Percentiles rank a stretch among this genome's conserved stretches.
Evolutionary conservation across 805 yeast species (phyloP).

Genomic region (Candida vaughaniae): DNA sequence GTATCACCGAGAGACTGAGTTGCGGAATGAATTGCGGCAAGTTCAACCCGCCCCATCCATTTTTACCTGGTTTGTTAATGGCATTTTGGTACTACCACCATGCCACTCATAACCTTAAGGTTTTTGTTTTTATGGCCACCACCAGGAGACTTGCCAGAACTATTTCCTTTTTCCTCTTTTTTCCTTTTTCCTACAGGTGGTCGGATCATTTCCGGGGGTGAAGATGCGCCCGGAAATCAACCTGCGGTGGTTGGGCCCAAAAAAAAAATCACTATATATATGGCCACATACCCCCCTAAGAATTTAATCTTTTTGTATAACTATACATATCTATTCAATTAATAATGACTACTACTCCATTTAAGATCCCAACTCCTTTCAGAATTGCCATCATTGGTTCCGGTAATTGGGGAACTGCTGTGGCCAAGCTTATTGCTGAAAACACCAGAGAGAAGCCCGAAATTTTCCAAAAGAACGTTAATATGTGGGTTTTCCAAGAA

Average conservation of each 20-base stretch:
- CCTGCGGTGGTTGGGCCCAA: too few relatives aligned
- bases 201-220: too few relatives aligned
- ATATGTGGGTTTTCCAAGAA: constrained; percentile 98
- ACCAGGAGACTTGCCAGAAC: too few relatives aligned
- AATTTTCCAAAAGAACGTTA: constrained; percentile 69
- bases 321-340: neutral
- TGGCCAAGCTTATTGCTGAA: constrained; percentile 93
- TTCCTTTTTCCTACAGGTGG: too few relatives aligned
- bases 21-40: too few relatives aligned
- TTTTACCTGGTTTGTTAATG: too few relatives aligned
- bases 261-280: neutral
- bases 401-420: constrained; percentile 98
- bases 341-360: constrained; percentile 24
- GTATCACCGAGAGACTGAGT: too few relatives aligned
- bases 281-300: neutral
- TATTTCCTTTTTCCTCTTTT: too few relatives aligned
- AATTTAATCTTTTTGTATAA: constrained; percentile 1
- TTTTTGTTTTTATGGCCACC: too few relatives aligned
- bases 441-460: constrained; percentile 71
- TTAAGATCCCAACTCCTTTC: constrained; percentile 34
- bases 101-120: too few relatives aligned
- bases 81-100: too few relatives aligned
- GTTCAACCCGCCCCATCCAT: too few relatives aligned
- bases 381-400: constrained; percentile 77
- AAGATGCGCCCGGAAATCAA: neutral